Evolutionary conservation across 2,329 filamentous ascomycete genomes (phyloP), one percentile per base, ranked within the genome.

Genomic region (Aspergillus latus): DNA sequence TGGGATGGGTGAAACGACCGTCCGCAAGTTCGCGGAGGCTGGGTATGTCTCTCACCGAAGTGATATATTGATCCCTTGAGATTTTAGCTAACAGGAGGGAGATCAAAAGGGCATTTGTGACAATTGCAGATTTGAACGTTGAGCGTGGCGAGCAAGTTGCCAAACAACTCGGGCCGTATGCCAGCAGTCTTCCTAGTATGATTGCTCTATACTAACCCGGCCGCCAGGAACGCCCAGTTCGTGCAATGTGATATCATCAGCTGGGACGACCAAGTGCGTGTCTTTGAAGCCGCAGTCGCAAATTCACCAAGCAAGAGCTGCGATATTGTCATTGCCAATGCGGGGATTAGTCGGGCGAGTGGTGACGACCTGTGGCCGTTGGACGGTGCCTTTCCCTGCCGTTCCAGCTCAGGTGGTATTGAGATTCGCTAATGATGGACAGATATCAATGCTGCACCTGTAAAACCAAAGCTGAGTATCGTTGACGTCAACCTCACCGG

Each of bases 261-360:
- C 42, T 80, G 77, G 76, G 71, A 79, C 0, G 67, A 78, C 28
- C 76, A 79, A 58, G 70, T 74, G 5, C 54, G 52, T 4, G 63
- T 78, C 4, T 80, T 80, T 37, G 72, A 78, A 52, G 69, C 64
- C 0, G 76, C 77, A 1, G 71, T 70, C 21, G 55, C 51, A 0
- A 63, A 67, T 30, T 76, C 73, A 7, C 76, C 75, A 0, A 60
- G 64, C 26, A 70, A 74, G 0, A 74, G 72, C 48, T 71, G 78
- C 21, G 77, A 80, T 54, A 62, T 80, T 10, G 78, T 80, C 10
- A 74, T 81, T 52, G 77, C 78, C 1, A 81, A 80, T 60, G 78
- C 78, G 1, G 78, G 78, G 9, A 77, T 80, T 13, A 61, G 58
- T 16, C 58, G 63, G 29, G 65, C 66, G 29, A 61, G 70, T 1